Conservation (phyloP, 1,284 basidiomycete genomes). For the Ganoderma lucidum region DNA sequence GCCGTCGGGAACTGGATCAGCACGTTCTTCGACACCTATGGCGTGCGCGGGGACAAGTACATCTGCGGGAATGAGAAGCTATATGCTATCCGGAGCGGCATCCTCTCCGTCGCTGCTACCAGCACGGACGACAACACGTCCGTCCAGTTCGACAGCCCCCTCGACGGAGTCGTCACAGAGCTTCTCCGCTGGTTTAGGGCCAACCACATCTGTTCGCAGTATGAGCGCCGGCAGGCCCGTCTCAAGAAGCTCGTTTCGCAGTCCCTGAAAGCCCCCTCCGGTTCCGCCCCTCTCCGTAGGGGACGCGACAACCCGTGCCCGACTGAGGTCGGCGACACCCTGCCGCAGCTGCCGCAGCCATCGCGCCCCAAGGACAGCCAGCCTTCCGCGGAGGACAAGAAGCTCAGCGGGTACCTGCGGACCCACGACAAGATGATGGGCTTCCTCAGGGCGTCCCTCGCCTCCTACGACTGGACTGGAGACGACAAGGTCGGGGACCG, state of each 20-base stretch:
- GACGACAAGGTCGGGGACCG: conserved; percentile 11
- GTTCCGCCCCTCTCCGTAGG: not conserved
- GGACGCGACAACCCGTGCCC: too few species aligned
- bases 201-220: not conserved
- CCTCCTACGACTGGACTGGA: not conserved
- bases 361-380: too few species aligned
- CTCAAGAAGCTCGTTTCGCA: too few species aligned
- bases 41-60: not conserved
- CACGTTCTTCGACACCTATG: conserved; percentile 10
- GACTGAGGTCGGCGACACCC: too few species aligned
- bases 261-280: too few species aligned
- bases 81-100: not conserved
- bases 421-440: not conserved
- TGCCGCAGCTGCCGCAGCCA: too few species aligned
- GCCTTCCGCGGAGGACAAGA: too few species aligned
- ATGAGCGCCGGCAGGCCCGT: too few species aligned
- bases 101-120: not conserved
- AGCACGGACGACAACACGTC: not conserved
- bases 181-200: conserved; percentile 7
- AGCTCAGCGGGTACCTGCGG: not conserved
- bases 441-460: not conserved
- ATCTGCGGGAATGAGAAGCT: not conserved
- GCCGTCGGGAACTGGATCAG: conserved; percentile 1
- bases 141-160: conserved; percentile 4
- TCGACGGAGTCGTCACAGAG: not conserved